Conservation (phyloP, 495 filamentous ascomycete genomes). For the Tricharina praecox region DNA sequence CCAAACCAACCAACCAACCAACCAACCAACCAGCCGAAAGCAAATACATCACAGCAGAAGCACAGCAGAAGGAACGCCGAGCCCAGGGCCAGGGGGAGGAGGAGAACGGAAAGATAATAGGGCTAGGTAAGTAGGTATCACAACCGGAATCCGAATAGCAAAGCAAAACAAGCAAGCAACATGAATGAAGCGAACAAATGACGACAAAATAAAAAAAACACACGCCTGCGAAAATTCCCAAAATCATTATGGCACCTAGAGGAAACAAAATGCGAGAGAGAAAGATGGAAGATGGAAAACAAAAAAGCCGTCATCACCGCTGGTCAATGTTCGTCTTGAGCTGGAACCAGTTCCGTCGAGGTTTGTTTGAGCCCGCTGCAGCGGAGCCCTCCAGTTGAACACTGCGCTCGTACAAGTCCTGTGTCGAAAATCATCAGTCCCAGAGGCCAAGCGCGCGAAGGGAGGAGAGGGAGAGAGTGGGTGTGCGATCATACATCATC, state of each 20-base stretch:
- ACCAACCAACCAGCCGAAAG: too few species aligned
- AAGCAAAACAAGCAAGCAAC: not conserved
- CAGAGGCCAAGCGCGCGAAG: not conserved
- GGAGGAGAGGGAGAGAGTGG: too few species aligned
- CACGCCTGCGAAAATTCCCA: not conserved
- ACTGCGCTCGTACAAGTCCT: constrained; percentile 26
- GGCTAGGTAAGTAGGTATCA: not conserved
- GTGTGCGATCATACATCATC: constrained; percentile 21
- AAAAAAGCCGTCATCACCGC: not conserved
- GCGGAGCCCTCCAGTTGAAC: constrained; percentile 20
- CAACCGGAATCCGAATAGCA: not conserved
- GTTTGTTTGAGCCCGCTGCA: not conserved
- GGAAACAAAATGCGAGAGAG: not conserved
- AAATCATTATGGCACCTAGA: not conserved
- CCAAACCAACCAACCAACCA: too few species aligned
- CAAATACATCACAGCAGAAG: too few species aligned
- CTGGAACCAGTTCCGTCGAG: not conserved
- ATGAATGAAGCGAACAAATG: not conserved
- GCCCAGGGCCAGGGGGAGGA: too few species aligned
- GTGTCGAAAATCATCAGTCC: constrained; percentile 3
- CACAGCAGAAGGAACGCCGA: too few species aligned
- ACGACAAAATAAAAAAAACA: not conserved
- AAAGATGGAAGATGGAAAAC: not conserved
- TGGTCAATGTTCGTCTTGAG: not conserved
- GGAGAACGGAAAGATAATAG: not conserved